Percentiles rank a stretch among this genome's conserved stretches.
Evolutionary conservation across 202 grass and related monocot species (phyloP).

Genomic region (Zoysia matrella): DNA sequence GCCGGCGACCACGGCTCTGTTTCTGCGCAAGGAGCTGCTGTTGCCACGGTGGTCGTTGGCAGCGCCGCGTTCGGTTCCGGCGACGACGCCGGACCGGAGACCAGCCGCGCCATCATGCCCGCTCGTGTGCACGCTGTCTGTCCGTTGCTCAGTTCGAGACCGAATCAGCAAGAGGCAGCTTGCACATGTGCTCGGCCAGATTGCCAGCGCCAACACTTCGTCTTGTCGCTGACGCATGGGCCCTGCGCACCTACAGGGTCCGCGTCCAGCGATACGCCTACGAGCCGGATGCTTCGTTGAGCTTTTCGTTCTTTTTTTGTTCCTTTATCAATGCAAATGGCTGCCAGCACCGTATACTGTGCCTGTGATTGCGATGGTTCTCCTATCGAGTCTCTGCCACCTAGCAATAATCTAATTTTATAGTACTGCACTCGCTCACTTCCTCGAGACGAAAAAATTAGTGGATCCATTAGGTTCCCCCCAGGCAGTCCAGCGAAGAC

Average conservation of each 20-base stretch:
- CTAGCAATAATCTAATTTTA: background rate
- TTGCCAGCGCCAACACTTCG: background rate
- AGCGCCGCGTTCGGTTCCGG: too few relatives aligned
- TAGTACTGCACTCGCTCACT: too few relatives aligned
- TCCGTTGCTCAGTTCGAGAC: background rate
- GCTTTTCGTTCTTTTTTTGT: too few relatives aligned
- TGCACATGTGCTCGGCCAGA: too few relatives aligned
- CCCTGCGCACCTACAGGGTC: background rate
- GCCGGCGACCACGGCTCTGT: too few relatives aligned
- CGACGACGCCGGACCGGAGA: too few relatives aligned
- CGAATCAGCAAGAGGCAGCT: background rate
- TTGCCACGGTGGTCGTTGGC: too few relatives aligned
- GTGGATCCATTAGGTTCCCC: too few relatives aligned
- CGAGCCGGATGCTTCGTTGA: too few relatives aligned
- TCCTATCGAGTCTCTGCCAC: constrained; percentile 9
- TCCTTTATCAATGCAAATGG: background rate
- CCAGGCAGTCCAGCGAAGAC: background rate
- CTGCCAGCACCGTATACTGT: background rate
- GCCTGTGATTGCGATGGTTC: constrained; percentile 22
- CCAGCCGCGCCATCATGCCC: too few relatives aligned
- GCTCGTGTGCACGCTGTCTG: background rate
- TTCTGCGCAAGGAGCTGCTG: too few relatives aligned
- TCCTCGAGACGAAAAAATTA: background rate
- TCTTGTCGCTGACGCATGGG: background rate
- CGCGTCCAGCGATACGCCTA: background rate